Conservation (phyloP, 192 early-diverging fungal species). For the Coemansia sp. region DNA sequence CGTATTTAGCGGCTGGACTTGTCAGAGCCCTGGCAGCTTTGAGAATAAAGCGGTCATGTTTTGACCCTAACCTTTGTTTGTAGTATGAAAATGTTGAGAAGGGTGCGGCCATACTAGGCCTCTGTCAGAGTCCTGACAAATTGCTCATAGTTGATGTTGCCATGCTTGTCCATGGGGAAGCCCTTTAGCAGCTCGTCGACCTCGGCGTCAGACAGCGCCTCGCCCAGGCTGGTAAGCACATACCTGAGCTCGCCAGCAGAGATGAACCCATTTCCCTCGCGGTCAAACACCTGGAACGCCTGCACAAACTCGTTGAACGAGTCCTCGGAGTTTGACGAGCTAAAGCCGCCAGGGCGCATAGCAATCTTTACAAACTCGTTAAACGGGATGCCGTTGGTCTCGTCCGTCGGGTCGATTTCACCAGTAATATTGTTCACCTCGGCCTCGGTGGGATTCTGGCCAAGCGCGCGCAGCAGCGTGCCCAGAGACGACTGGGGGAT, state of each 20-base stretch:
- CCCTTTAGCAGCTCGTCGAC: conserved; percentile 82
- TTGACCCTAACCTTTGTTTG: neutral
- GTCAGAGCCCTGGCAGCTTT: too few species aligned
- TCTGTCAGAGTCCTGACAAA: conserved; percentile 49
- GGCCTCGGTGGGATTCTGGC: conserved; percentile 79
- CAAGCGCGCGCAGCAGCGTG: conserved; percentile 75
- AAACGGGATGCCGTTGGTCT: conserved; percentile 62
- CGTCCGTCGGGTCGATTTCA: conserved; percentile 47
- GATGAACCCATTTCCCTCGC: conserved; percentile 77
- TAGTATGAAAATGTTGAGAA: neutral
- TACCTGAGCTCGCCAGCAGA: conserved; percentile 78
- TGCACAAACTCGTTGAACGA: conserved; percentile 80
- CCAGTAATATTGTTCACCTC: conserved; percentile 69
- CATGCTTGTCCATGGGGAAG: conserved; percentile 73
- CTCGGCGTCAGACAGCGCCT: conserved; percentile 76
- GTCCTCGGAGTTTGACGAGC: conserved; percentile 60
- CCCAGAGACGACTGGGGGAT: conserved; percentile 69
- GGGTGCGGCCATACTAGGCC: neutral
- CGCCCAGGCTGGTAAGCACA: conserved; percentile 83
- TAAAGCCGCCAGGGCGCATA: conserved; percentile 73
- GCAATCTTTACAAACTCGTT: conserved; percentile 73
- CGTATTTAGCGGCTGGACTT: conserved; percentile 43
- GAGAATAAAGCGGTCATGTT: neutral
- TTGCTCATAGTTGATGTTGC: conserved; percentile 82
- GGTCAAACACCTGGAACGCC: conserved; percentile 89